A percentile compares a stretch with the other conserved stretches of the same genome.
These are phyloP conservation scores for Suillus luteus DNA, from an alignment of 768 basidiomycete genomes.

Conservation along the genomic window DNA sequence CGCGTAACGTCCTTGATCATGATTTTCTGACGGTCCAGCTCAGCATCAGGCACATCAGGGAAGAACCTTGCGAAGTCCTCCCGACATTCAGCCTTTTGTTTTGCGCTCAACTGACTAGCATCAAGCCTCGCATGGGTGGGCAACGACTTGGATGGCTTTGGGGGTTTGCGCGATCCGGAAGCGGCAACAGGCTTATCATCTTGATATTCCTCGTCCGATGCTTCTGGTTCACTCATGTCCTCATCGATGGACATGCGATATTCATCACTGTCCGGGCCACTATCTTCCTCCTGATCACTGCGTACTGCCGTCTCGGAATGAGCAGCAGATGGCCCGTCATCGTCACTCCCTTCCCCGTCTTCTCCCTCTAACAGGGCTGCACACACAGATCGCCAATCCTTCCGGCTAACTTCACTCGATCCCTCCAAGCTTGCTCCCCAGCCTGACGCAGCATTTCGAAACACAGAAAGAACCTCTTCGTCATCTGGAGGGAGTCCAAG, in stretches of 20 bases:
- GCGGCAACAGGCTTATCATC: conserved; percentile 14
- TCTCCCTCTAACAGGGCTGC: conserved; percentile 64
- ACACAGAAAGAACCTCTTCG: conserved; percentile 68
- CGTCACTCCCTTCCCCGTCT: conserved; percentile 27
- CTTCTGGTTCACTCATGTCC: conserved; percentile 26
- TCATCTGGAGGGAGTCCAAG: conserved; percentile 75
- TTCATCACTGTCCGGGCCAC: conserved; percentile 34
- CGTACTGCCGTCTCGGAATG: conserved; percentile 20
- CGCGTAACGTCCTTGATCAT: conserved; percentile 67
- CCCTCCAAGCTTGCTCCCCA: conserved; percentile 49
- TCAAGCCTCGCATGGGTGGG: conserved; percentile 1
- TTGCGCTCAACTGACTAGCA: conserved; percentile 42
- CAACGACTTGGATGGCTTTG: background rate
- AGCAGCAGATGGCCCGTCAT: conserved; percentile 14
- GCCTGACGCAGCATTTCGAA: conserved; percentile 74
- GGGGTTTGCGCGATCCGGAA: conserved; percentile 8
- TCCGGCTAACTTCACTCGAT: conserved; percentile 50
- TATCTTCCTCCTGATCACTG: conserved; percentile 21
- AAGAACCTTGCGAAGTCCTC: conserved; percentile 76
- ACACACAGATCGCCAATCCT: conserved; percentile 83
- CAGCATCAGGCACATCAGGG: conserved; percentile 48
- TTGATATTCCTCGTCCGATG: conserved; percentile 35
- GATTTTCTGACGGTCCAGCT: conserved; percentile 54
- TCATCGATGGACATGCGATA: conserved; percentile 29
- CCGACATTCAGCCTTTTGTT: conserved; percentile 56